These are phyloP conservation scores for Hypomyces rosellus DNA, from an alignment of 2,329 filamentous ascomycete species.

Conservation along the genomic window DNA sequence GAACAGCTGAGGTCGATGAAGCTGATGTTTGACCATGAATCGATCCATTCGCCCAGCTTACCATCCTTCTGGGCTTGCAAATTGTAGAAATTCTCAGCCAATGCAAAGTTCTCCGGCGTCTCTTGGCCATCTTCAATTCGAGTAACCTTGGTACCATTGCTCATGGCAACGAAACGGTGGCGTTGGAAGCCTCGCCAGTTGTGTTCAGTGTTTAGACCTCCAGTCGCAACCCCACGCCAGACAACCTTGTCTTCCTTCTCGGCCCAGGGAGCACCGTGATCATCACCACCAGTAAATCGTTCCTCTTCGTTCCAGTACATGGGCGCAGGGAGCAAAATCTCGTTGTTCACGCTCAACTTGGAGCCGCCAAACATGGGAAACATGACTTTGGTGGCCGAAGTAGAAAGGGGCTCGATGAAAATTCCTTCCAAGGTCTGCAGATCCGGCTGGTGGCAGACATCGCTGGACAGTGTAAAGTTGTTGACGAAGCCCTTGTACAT, in stretches of 20 bases:
- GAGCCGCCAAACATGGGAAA: constrained; percentile 64
- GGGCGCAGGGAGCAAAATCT: constrained; percentile 62
- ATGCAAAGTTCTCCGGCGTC: constrained; percentile 45
- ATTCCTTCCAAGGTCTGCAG: constrained; percentile 58
- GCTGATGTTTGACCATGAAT: constrained; percentile 42
- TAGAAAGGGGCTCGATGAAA: constrained; percentile 54
- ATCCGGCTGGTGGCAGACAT: constrained; percentile 61
- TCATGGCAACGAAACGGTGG: constrained; percentile 68
- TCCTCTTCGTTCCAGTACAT: constrained; percentile 63
- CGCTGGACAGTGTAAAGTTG: constrained; percentile 54
- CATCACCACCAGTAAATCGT: constrained; percentile 52
- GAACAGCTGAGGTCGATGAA: constrained; percentile 51
- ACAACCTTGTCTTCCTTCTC: constrained; percentile 48
- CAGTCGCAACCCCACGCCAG: constrained; percentile 64
- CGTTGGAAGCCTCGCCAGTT: constrained; percentile 71
- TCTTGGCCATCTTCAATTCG: constrained; percentile 39
- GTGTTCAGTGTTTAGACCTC: constrained; percentile 49
- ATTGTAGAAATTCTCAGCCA: constrained; percentile 43
- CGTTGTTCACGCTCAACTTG: constrained; percentile 63
- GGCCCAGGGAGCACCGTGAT: constrained; percentile 49
- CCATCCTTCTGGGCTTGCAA: constrained; percentile 39
- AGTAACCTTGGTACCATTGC: constrained; percentile 56
- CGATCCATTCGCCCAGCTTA: constrained; percentile 44
- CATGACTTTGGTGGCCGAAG: constrained; percentile 49
- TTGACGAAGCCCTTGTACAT: constrained; percentile 51